These are phyloP conservation scores for Borealophlyctis nickersoniae DNA, from an alignment of 192 early-diverging fungal genomes.

Conservation along the genomic window DNA sequence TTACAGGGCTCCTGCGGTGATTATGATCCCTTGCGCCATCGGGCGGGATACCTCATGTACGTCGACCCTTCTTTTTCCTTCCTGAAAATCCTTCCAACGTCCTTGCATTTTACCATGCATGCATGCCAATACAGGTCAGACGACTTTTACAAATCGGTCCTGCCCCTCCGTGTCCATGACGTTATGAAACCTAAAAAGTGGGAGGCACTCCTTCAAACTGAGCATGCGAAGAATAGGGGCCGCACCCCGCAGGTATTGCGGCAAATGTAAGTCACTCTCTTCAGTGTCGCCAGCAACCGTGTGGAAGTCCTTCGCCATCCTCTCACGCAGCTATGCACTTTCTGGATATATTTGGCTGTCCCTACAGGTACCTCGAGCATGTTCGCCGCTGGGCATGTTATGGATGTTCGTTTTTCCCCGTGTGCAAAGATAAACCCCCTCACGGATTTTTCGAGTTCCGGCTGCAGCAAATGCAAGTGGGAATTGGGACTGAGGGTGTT, in stretches of 20 bases:
- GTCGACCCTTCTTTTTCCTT: too few species aligned
- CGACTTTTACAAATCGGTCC: slow-evolving; percentile 1
- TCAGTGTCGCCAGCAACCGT: background rate
- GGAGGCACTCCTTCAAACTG: slow-evolving; percentile 16
- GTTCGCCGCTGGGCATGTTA: slow-evolving; percentile 50
- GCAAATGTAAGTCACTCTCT: slow-evolving; percentile 17
- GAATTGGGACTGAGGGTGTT: slow-evolving; percentile 45
- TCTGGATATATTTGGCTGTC: too few species aligned
- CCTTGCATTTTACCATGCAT: too few species aligned
- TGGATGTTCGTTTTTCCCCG: slow-evolving; percentile 54
- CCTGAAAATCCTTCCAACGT: too few species aligned
- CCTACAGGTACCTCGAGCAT: slow-evolving; percentile 42
- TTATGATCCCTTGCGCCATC: slow-evolving; percentile 38
- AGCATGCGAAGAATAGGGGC: slow-evolving; percentile 25
- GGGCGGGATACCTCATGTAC: slow-evolving; percentile 45
- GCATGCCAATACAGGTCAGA: background rate
- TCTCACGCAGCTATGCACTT: background rate
- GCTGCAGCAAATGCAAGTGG: slow-evolving; percentile 44
- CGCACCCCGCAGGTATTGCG: slow-evolving; percentile 10
- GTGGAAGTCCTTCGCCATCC: background rate
- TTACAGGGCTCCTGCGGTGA: slow-evolving; percentile 41
- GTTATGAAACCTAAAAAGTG: slow-evolving; percentile 24
- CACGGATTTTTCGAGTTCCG: slow-evolving; percentile 58
- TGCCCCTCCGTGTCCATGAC: slow-evolving; percentile 15
- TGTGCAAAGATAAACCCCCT: slow-evolving; percentile 45